A percentile compares a stretch with the other conserved stretches of the same genome.
These are phyloP conservation scores for Dentipellis sp. DNA, from an alignment of 768 basidiomycete species.

Conservation along the genomic window DNA sequence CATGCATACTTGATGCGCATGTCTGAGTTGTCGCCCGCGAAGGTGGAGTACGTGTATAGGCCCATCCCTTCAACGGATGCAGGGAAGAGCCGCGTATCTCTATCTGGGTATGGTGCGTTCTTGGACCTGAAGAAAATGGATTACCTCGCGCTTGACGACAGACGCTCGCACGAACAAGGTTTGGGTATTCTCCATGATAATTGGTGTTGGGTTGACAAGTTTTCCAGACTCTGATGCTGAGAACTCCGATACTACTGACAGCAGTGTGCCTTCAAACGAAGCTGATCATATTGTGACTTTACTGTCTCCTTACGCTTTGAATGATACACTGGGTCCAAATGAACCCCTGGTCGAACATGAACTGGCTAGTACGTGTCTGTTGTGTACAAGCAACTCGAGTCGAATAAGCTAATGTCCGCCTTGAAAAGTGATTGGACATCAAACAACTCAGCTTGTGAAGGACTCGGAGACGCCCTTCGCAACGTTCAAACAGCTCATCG, in stretches of 20 bases:
- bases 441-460: constrained; percentile 69
- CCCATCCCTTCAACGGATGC: constrained; percentile 37
- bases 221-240: constrained; percentile 37
- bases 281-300: not conserved
- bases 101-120: constrained; percentile 88
- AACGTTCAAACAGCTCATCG: constrained; percentile 59
- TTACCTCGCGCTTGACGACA: constrained; percentile 89
- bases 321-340: not conserved
- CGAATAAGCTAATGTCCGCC: not conserved
- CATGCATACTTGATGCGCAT: constrained; percentile 54
- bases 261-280: not conserved
- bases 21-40: constrained; percentile 32
- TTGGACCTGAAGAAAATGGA: constrained; percentile 96
- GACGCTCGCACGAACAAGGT: constrained; percentile 31
- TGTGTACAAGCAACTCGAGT: not conserved
- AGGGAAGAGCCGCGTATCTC: constrained; percentile 26
- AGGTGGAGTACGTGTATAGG: constrained; percentile 71
- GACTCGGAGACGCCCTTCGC: constrained; percentile 43
- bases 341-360: not conserved
- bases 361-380: not conserved
- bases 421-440: constrained; percentile 52
- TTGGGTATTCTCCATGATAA: constrained; percentile 20
- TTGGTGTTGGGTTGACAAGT: not conserved
- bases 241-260: constrained; percentile 2
- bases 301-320: not conserved